Evolutionary conservation across 768 basidiomycete species (phyloP).

Genomic region (Boletus rex-veris): DNA sequence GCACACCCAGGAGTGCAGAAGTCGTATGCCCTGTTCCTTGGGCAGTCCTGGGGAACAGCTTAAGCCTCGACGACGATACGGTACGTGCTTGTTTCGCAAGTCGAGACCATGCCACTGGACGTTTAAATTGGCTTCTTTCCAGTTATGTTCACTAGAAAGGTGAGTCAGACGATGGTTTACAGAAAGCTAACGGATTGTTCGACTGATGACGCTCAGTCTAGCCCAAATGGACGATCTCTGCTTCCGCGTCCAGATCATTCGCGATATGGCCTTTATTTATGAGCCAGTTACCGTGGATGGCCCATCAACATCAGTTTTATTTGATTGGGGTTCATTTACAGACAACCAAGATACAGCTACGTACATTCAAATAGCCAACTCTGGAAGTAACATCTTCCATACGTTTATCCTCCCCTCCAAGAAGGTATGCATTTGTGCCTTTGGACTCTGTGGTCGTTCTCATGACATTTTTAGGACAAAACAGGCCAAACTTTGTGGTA

Average conservation of each 20-base stretch:
- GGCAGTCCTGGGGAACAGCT: slow-evolving; percentile 18
- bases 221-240: slow-evolving; percentile 37
- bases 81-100: slow-evolving; percentile 29
- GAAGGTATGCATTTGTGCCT: slow-evolving; percentile 32
- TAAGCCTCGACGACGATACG: slow-evolving; percentile 39
- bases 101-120: background rate
- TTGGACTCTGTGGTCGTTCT: background rate
- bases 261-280: slow-evolving; percentile 46
- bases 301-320: slow-evolving; percentile 39
- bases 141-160: slow-evolving; percentile 33
- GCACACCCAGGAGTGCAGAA: slow-evolving; percentile 35
- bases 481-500: slow-evolving; percentile 35
- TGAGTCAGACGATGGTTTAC: background rate
- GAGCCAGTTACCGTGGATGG: slow-evolving; percentile 56
- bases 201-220: slow-evolving; percentile 27
- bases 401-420: slow-evolving; percentile 48
- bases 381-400: slow-evolving; percentile 37
- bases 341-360: slow-evolving; percentile 32
- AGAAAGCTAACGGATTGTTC: background rate
- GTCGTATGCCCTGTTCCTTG: slow-evolving; percentile 33
- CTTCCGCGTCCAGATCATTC: slow-evolving; percentile 40
- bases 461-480: slow-evolving; percentile 30
- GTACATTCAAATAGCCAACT: slow-evolving; percentile 32
- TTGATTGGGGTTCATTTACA: slow-evolving; percentile 48
- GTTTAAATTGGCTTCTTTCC: background rate